Evolutionary conservation across 2,329 filamentous ascomycete species (phyloP), one percentile per base, ranked within the genome.

Genomic region (Neofusicoccum sp.): DNA sequence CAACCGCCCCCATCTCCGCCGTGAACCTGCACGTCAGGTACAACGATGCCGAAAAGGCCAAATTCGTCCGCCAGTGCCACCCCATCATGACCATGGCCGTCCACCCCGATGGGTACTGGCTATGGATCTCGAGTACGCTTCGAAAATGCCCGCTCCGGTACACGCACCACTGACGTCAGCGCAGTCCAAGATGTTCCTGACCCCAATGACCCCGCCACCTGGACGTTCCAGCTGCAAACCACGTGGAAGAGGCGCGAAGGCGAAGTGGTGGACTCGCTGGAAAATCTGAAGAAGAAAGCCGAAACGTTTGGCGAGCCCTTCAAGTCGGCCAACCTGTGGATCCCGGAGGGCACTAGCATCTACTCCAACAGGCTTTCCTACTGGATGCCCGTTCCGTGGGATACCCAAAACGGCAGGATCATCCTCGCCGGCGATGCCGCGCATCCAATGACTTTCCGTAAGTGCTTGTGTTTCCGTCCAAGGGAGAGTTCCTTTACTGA

Each of bases 371-470:
- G 71, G 1, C 61, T 78, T 28, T 73, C 71, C 1, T 71, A 76
- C 33, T 78, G 74, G 74, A 60, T 0, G 67, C 70, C n/a, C 71
- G 67, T 73, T 45, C 65, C 67, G 39, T 77, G 74, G 76, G 70
- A 77, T 48, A 74, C 73, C 50, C 69, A 70, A 22, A n/a, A 33
- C 7, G 56, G 56, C 3, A 31, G 63, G 22, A 69, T 77, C 6
- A 76, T 75, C 28, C 66, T 79, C 60, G 68, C 75, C 5, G 77
- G 77, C 7, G 77, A 79, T 66, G 77, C 76, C 1, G 73, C 71
- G 44, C 77, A 79, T 68, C 73, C 75, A 0, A 79, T 79, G 76
- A 77, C 75, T 1, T 77, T 75, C 54, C 75, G 48, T 68, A 31
- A 44, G 54, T 22, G 4, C n/a, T 16, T 6, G 8, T n/a, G 3